Conservation (phyloP, 768 basidiomycete genomes). For the Phylloporus scabripes region DNA sequence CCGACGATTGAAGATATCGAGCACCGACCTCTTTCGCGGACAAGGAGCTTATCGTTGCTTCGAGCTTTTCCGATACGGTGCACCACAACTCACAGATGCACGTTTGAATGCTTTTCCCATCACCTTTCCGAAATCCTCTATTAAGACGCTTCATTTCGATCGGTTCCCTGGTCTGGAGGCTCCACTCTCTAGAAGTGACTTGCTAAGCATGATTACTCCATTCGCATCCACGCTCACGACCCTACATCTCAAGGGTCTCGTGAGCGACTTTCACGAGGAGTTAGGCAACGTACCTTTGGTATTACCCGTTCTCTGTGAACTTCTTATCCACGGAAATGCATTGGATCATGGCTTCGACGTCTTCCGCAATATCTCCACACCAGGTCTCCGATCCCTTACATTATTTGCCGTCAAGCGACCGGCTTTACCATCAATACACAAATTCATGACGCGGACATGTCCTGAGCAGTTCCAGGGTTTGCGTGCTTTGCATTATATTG, state of each 20-base stretch:
- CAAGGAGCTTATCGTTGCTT: constrained; percentile 27
- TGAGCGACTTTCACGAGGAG: constrained; percentile 30
- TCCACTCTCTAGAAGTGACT: constrained; percentile 24
- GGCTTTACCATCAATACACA: constrained; percentile 31
- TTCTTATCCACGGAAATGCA: constrained; percentile 29
- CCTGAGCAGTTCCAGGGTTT: constrained; percentile 32
- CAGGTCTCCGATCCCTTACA: constrained; percentile 22
- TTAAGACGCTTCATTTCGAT: constrained; percentile 33
- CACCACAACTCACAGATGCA: constrained; percentile 26
- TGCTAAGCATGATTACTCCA: constrained; percentile 28
- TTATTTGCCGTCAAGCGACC: constrained; percentile 25
- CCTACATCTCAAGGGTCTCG: constrained; percentile 30
- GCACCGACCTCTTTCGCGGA: constrained; percentile 18
- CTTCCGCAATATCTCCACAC: constrained; percentile 33
- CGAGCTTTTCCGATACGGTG: constrained; percentile 30
- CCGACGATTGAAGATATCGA: constrained; percentile 27
- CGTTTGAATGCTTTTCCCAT: constrained; percentile 32
- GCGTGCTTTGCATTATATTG: constrained; percentile 29
- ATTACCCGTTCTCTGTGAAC: constrained; percentile 25
- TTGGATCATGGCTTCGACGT: constrained; percentile 31
- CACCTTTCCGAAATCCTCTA: constrained; percentile 23
- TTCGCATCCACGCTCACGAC: constrained; percentile 25
- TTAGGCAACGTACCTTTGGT: constrained; percentile 30
- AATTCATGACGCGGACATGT: constrained; percentile 31
- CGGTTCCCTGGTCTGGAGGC: constrained; percentile 27